Percentiles rank a stretch among this genome's conserved stretches.
Evolutionary conservation across 306 rosid species (phyloP).

Genomic region (Castanea crenata): DNA sequence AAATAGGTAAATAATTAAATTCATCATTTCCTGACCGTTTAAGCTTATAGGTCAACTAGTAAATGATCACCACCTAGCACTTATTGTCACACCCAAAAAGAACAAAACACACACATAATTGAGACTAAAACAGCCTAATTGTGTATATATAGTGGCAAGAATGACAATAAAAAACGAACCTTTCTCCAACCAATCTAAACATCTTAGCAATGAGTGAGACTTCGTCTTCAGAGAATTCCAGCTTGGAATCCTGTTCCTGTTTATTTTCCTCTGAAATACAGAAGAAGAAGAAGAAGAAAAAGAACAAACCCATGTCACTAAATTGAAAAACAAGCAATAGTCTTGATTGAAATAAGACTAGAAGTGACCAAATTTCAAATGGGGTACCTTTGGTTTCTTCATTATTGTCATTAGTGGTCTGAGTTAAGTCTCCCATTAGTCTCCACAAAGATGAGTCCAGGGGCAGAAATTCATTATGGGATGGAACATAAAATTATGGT

Average conservation of each 20-base stretch:
- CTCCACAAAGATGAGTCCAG: neutral
- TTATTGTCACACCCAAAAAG: too few species aligned
- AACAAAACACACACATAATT: too few species aligned
- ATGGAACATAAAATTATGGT: neutral
- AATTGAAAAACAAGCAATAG: too few species aligned
- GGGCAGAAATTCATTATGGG: neutral
- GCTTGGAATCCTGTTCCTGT: neutral
- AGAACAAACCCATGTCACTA: neutral
- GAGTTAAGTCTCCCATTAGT: neutral
- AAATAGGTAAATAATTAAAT: too few species aligned
- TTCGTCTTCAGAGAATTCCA: conserved; percentile 20
- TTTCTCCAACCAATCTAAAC: conserved; percentile 26
- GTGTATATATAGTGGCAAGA: too few species aligned
- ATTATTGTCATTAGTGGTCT: neutral
- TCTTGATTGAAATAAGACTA: neutral
- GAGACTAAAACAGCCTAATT: too few species aligned
- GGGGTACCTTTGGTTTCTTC: conserved; percentile 2
- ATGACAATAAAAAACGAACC: neutral
- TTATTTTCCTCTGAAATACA: neutral
- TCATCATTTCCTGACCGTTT: too few species aligned
- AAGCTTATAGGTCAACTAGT: too few species aligned
- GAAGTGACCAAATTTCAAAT: neutral
- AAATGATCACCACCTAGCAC: too few species aligned
- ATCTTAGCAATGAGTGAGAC: conserved; percentile 20
- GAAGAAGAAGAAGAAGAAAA: neutral